Evolutionary conservation across 2,329 filamentous ascomycete species (phyloP), one percentile per base, ranked within the genome.

Genomic region (Dothiorella sarmentorum): DNA sequence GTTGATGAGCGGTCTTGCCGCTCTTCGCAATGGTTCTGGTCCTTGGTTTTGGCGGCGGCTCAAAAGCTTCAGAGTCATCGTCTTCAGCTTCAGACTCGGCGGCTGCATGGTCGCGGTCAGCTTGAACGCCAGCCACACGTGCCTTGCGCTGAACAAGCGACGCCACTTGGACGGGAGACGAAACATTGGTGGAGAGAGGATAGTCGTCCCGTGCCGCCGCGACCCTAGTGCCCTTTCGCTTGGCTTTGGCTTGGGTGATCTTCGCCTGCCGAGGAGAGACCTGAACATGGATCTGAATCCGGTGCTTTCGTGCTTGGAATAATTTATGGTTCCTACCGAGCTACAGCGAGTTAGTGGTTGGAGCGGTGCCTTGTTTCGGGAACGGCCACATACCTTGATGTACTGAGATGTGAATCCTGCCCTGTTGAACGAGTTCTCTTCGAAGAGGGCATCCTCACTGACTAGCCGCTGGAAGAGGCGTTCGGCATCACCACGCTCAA

Each of bases 381-480:
- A 9, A 6, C 22, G 22, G 65, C 24, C 15, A 70, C 82, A 76
- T 76, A 87, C 85, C 60, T 78, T 75, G 47, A 91, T 79, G 69
- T 97, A 96, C 63, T 89, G 85, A 56, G 85, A 83, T 1, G 90
- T 83, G 69, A 96, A 92, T 4, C 84, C 83, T 45, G 76, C 77
- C 42, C 75, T 76, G 68, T 87, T 89, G 58, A 85, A 76, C 51
- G 83, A 76, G 67, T 90, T 89, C 31, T 86, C 76, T 73, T 97
- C 91, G 13, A 71, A 73, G 24, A 99, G 76, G 5, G 86, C 90
- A 43, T 87, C 86, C 67, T 95, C 89, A 4, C 82, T 82, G 7
- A 90, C 76, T 9, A 99, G 78, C 47, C 83, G 81, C 67, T 90
- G 85, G 66, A 97, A 90, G n/a, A 97, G 80, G 37, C 91, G 86